These are phyloP conservation scores for Thelephora aurantiotincta DNA, from an alignment of 768 basidiomycete species.

Conservation along the genomic window DNA sequence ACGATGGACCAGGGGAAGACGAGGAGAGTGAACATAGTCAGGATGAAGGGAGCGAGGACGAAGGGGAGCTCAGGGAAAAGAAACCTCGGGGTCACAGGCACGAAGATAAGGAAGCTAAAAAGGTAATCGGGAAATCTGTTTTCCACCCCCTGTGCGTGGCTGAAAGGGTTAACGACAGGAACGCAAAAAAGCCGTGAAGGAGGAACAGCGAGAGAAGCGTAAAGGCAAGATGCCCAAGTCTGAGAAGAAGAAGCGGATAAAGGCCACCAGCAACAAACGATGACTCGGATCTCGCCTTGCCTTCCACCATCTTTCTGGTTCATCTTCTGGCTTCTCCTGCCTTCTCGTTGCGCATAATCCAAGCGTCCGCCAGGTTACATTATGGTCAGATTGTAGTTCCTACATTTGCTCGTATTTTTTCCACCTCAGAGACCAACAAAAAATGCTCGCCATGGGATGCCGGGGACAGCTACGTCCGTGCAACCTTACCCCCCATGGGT, in stretches of 20 bases:
- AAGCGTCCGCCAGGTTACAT: too few species aligned
- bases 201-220: slow-evolving; percentile 75
- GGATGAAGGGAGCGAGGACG: slow-evolving; percentile 22
- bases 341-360: too few species aligned
- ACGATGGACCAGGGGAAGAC: slow-evolving; percentile 10
- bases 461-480: too few species aligned
- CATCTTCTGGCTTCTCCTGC: too few species aligned
- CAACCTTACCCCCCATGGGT: neutral
- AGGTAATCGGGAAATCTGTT: slow-evolving; percentile 29
- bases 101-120: slow-evolving; percentile 86
- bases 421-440: too few species aligned
- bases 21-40: slow-evolving; percentile 21
- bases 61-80: slow-evolving; percentile 27
- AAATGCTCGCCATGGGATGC: too few species aligned
- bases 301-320: neutral
- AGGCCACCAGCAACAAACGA: slow-evolving; percentile 22
- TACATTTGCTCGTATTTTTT: neutral
- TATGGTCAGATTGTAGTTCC: too few species aligned
- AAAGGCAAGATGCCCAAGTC: slow-evolving; percentile 92
- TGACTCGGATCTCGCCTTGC: slow-evolving; percentile 2
- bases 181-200: slow-evolving; percentile 81
- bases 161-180: slow-evolving; percentile 36
- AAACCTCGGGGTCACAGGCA: slow-evolving; percentile 77
- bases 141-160: neutral
- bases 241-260: slow-evolving; percentile 82